A percentile compares a stretch with the other conserved stretches of the same genome.
phyloP scores from a whole-genome alignment of 371 early-diverging fungal genomes.

The Nematocida homosporus region DNA sequence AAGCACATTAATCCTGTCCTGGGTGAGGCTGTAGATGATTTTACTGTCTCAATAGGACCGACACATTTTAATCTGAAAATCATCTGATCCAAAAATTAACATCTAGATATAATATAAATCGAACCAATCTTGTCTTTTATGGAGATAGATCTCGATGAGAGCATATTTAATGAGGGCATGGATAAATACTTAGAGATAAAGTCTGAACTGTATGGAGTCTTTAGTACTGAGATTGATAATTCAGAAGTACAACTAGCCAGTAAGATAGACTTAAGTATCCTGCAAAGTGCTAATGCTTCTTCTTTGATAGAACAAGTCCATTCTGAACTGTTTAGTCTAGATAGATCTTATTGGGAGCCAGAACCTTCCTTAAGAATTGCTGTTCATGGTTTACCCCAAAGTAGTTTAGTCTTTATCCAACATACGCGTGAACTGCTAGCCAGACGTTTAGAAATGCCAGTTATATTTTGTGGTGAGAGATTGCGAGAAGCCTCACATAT shows the following conservation, averaged over 20 bases:
- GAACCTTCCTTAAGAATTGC: not conserved
- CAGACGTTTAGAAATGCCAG: not conserved
- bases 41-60: constrained; percentile 4
- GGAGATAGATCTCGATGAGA: not conserved
- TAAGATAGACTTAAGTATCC: constrained; percentile 3
- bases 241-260: not conserved
- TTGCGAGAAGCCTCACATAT: not conserved
- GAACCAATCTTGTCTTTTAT: not conserved
- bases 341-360: not conserved
- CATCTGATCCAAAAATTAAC: not conserved
- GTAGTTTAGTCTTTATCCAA: not conserved
- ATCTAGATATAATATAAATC: not conserved
- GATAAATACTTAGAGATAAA: not conserved
- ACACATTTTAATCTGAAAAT: constrained; percentile 12
- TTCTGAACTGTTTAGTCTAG: not conserved
- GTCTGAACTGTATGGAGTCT: not conserved
- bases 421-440: not conserved
- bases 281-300: too few relatives aligned
- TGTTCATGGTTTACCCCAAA: not conserved
- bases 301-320: not conserved
- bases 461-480: not conserved
- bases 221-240: not conserved
- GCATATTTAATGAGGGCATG: not conserved
- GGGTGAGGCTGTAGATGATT: constrained; percentile 42
- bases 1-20: constrained; percentile 48